These are phyloP conservation scores for Exophiala mesophila DNA, from an alignment of 2,329 filamentous ascomycete genomes.

Conservation along the genomic window DNA sequence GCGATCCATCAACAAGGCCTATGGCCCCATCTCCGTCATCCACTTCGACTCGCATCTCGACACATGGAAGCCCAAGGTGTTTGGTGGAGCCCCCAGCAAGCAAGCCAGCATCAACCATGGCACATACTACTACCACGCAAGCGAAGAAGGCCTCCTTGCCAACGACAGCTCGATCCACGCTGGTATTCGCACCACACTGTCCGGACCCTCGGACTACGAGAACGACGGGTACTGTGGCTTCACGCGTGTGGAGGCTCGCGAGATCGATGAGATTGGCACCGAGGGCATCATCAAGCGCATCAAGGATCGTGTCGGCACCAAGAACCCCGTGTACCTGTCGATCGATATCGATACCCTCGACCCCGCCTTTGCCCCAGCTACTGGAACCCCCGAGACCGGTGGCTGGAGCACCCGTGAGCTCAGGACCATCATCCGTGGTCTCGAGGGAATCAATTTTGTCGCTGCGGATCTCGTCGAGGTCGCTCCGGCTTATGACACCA, in stretches of 20 bases:
- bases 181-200: slow-evolving; percentile 77
- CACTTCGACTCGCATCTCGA: slow-evolving; percentile 60
- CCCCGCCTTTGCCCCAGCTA: slow-evolving; percentile 59
- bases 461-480: slow-evolving; percentile 61
- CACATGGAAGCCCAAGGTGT: slow-evolving; percentile 76
- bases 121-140: slow-evolving; percentile 82
- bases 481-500: slow-evolving; percentile 57
- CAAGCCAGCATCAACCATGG: slow-evolving; percentile 78
- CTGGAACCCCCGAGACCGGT: slow-evolving; percentile 57
- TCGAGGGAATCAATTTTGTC: slow-evolving; percentile 54
- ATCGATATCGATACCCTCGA: slow-evolving; percentile 88
- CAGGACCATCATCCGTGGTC: slow-evolving; percentile 53
- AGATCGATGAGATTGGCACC: slow-evolving; percentile 64
- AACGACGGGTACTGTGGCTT: slow-evolving; percentile 83
- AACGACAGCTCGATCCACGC: slow-evolving; percentile 87
- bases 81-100: slow-evolving; percentile 73
- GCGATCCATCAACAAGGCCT: slow-evolving; percentile 58
- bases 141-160: slow-evolving; percentile 68
- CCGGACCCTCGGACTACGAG: slow-evolving; percentile 73
- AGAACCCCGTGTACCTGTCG: slow-evolving; percentile 70
- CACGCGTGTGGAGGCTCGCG: slow-evolving; percentile 70
- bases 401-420: slow-evolving; percentile 59
- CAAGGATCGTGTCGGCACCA: slow-evolving; percentile 65
- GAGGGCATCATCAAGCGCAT: slow-evolving; percentile 77
- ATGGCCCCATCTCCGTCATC: slow-evolving; percentile 62